A percentile compares a stretch with the other conserved stretches of the same genome.
phyloP scores from a whole-genome alignment of 495 filamentous ascomycete genomes.

The Hyaloscypha bicolor region DNA sequence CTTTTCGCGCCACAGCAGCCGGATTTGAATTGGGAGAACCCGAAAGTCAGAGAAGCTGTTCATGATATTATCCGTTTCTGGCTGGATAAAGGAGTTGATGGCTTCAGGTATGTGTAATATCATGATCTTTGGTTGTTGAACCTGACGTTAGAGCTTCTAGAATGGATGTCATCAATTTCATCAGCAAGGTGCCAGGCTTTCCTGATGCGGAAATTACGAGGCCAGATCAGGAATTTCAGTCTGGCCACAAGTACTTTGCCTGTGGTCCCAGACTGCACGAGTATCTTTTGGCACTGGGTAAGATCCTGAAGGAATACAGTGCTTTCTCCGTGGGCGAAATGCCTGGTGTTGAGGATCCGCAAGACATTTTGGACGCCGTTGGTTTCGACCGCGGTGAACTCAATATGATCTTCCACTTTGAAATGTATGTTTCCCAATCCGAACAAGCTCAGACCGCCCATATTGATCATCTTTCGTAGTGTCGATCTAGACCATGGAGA shows the following conservation, averaged over 20 bases:
- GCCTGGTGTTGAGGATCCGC: conserved; percentile 59
- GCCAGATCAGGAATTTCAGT: conserved; percentile 44
- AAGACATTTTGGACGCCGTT: conserved; percentile 63
- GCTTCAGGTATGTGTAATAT: conserved; percentile 52
- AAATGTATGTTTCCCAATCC: conserved; percentile 53
- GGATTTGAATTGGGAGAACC: conserved; percentile 76
- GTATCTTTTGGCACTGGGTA: conserved; percentile 57
- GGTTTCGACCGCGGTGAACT: conserved; percentile 61
- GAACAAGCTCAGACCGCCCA: conserved; percentile 45
- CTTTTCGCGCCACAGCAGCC: conserved; percentile 66
- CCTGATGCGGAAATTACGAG: conserved; percentile 60
- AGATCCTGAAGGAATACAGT: conserved; percentile 64
- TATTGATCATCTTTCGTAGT: conserved; percentile 47
- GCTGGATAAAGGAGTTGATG: conserved; percentile 68
- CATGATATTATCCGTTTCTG: conserved; percentile 71
- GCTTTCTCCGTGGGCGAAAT: conserved; percentile 74
- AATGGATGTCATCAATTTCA: conserved; percentile 36
- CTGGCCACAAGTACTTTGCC: conserved; percentile 48
- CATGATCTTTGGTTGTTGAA: not conserved
- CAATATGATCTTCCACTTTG: conserved; percentile 80
- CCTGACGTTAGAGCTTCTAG: conserved; percentile 8
- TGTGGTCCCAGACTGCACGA: conserved; percentile 62
- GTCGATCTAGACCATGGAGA: conserved; percentile 60
- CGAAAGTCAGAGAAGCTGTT: conserved; percentile 61
- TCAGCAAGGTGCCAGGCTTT: conserved; percentile 57